These are phyloP conservation scores for Massariosphaeria phaeospora DNA, from an alignment of 495 filamentous ascomycete genomes.

Conservation along the genomic window DNA sequence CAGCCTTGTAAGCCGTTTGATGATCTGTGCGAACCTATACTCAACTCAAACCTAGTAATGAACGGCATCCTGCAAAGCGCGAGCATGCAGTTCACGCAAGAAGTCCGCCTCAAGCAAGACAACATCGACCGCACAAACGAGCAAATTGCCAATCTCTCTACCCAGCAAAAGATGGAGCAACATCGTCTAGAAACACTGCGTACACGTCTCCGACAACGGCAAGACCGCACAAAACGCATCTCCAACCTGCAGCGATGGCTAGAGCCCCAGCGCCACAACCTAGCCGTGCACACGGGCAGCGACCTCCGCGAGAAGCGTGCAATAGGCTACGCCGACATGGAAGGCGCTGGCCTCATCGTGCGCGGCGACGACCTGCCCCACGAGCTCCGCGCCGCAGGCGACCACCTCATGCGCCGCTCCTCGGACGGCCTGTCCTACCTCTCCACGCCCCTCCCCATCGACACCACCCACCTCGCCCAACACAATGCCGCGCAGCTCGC, in stretches of 20 bases:
- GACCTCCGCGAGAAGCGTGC: constrained; percentile 28
- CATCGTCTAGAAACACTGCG: constrained; percentile 63
- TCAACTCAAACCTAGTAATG: constrained; percentile 7
- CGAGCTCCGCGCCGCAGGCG: constrained; percentile 27
- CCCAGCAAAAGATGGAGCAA: constrained; percentile 68
- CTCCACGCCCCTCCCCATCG: constrained; percentile 18
- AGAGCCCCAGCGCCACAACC: constrained; percentile 46
- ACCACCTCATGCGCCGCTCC: constrained; percentile 13
- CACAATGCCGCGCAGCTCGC: constrained; percentile 27
- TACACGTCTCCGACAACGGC: constrained; percentile 52
- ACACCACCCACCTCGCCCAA: constrained; percentile 1
- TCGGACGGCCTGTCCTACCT: constrained; percentile 15
- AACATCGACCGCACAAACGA: constrained; percentile 70
- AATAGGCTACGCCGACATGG: constrained; percentile 53
- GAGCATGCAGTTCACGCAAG: constrained; percentile 66
- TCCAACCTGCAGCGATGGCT: constrained; percentile 56
- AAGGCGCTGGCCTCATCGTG: constrained; percentile 47
- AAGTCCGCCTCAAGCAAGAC: constrained; percentile 73
- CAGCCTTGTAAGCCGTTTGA: constrained; percentile 49
- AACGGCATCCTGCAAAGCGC: constrained; percentile 62
- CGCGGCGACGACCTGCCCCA: constrained; percentile 28
- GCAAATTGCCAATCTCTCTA: constrained; percentile 72
- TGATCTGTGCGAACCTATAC: neutral
- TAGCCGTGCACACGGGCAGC: constrained; percentile 27
- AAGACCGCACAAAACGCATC: constrained; percentile 56